Evolutionary conservation across 176 grass and related monocot species (phyloP).

Genomic region (Luzula sylvatica): DNA sequence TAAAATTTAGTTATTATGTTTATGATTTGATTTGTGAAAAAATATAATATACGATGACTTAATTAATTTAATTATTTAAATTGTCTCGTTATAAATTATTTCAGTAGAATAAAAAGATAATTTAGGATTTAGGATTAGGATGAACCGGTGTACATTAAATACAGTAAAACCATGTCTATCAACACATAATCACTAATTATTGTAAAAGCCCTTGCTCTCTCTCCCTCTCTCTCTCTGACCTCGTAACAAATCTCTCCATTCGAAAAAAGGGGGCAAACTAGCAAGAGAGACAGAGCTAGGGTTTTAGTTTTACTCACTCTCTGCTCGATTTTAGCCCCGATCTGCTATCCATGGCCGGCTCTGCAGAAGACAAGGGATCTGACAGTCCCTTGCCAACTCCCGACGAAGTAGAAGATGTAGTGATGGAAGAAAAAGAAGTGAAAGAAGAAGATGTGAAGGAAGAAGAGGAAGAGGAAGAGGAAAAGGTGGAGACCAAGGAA

Average conservation of each 20-base stretch:
- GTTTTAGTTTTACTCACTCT: background rate
- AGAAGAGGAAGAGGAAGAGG: background rate
- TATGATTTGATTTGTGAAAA: too few species aligned
- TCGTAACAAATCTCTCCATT: conserved; percentile 2
- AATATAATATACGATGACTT: too few species aligned
- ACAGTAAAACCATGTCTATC: too few species aligned
- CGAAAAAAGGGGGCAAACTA: background rate
- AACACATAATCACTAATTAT: too few species aligned
- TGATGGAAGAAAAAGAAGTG: conserved; percentile 1
- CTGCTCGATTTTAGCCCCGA: background rate
- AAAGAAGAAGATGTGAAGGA: background rate
- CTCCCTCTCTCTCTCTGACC: background rate
- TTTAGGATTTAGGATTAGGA: too few species aligned
- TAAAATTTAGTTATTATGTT: too few species aligned
- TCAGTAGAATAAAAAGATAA: too few species aligned
- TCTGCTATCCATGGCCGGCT: conserved; percentile 8
- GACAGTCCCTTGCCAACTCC: background rate
- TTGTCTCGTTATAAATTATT: too few species aligned
- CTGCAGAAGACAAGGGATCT: background rate
- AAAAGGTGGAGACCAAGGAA: conserved; percentile 5
- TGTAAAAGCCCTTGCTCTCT: too few species aligned
- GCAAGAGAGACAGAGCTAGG: background rate
- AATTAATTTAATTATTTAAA: too few species aligned
- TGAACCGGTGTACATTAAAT: too few species aligned
- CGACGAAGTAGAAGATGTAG: background rate